Evolutionary conservation across 1,139 yeast genomes (phyloP), one percentile per base, ranked within the genome.

Genomic region (Blastobotrys illinoisensis): DNA sequence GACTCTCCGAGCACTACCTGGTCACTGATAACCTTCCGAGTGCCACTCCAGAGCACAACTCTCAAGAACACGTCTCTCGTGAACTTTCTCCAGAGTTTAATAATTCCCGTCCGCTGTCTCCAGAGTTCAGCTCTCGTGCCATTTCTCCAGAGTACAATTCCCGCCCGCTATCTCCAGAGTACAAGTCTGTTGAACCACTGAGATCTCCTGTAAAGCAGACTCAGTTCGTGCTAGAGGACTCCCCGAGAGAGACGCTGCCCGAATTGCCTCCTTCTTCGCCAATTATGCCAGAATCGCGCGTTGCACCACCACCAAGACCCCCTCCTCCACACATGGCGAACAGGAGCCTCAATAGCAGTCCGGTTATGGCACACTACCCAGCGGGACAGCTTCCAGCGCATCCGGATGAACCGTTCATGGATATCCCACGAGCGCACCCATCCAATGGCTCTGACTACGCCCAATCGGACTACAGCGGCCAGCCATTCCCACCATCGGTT

Each of bases 401-500:
- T 32, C 56, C 56, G 1, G 56, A 54, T 20, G 56, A 54, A 24
- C 53, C 54, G 44, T 54, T 54, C 44, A 52, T 49, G 48, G 18
- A 54, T 13, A 13, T 45, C n/a, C 48, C 51, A 9, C 48, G 47
- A 7, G 19, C 13, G 32, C 51, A 49, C 18, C 52, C 54, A 4
- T 51, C 54, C 16, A 49, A 51, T 49, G 54, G 53, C 9, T 49
- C 53, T 26, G 53, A 51, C 32, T 51, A 49, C 18, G 23, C 36
- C 9, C 4, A 16, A 16, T 32, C 44, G 19, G 54, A 54, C 13
- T 43, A 48, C 44, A 26, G 32, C 11, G 50, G 44, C 18, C 47
- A 53, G 26, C 56, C 58, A 18, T 52, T 53, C 56, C 57, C 53
- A 9, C 53, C 55, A 1, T 45, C 56, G 6, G 49, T 54, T 46